phyloP scores from a whole-genome alignment of 148 eudicot genomes.

The Silene conica region DNA sequence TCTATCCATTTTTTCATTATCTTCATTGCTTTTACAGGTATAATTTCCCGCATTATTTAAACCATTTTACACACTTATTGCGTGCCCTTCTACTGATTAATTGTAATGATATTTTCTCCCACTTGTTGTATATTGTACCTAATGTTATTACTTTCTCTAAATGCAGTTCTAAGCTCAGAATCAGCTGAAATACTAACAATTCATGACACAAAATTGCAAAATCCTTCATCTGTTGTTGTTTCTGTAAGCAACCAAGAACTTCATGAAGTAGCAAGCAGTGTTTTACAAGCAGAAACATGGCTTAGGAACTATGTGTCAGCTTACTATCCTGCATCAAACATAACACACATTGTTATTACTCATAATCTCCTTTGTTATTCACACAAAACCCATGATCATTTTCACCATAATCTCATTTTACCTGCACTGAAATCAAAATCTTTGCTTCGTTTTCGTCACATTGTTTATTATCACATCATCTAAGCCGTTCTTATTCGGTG shows the following conservation, averaged over 20 bases:
- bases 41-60: no score
- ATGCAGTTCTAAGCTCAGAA: conserved; percentile 41
- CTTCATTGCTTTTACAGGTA: conserved; percentile 26
- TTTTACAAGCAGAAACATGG: conserved; percentile 71
- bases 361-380: conserved; percentile 51
- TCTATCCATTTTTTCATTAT: conserved; percentile 5
- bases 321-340: conserved; percentile 52
- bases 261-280: conserved; percentile 41
- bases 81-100: no score
- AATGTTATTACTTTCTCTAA: conserved; percentile 3
- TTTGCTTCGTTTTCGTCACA: conserved; percentile 52
- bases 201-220: conserved; percentile 20
- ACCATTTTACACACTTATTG: no score
- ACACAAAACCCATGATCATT: conserved; percentile 14
- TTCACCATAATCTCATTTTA: conserved; percentile 26
- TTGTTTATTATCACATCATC: conserved; percentile 37
- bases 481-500: not conserved
- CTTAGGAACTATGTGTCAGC: conserved; percentile 46
- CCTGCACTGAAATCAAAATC: conserved; percentile 57
- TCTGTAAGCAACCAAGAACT: conserved; percentile 39
- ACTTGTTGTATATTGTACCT: no score
- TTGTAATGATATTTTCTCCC: no score
- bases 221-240: conserved; percentile 34
- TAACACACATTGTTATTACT: conserved; percentile 66
- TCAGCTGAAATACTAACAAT: conserved; percentile 37